Evolutionary conservation across 108 stramenopile genomes (phyloP), one percentile per base, ranked within the genome.

Genomic region (Fragilaria radians): DNA sequence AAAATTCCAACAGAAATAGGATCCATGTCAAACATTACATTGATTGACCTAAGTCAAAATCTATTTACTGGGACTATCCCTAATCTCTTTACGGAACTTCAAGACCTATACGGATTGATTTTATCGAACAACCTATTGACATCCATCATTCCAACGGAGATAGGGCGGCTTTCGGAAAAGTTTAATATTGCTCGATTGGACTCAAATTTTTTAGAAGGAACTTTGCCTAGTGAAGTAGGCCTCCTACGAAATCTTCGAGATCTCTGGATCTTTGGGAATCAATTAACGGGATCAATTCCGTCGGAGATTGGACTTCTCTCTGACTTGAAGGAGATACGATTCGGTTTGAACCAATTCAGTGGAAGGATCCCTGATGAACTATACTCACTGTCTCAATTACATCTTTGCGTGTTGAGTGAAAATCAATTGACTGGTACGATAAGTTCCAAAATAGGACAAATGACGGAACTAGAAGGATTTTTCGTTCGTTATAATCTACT

Each of bases 221-320:
- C 48, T 2, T 34, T 78, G 9, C 77, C 77, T 4, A 14, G 4
- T 7, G 71, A 66, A 49, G 57, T 78, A 19, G 48, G 36, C 7
- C 7, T 51, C 1, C 56, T 78, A 27, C 53, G 46, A 7, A 57
- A 59, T 26, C 52, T 72, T 7, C 61, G 67, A 29, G 57, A 46
- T 32, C 32, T 79, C 28, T 18, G 27, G 0, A 26, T 79, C 5
- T 32, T 30, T 9, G 53, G 52, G 54, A 72, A 78, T 48, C 26
- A 72, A 17, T 32, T 78, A 47, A 28, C 33, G 25, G 77, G 77
- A 30, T 42, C 46, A 0, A 25, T 78, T 23, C 78, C 72, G 14
- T 7, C 36, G 11, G 14, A 42, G 14, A 11, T 11, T 42, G 36
- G 11, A 14, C 36, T 7, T 7, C 7, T 42, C 11, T 14, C 11